Evolutionary conservation across 495 filamentous ascomycete species (phyloP).

Genomic region (Penicillium antarcticum): DNA sequence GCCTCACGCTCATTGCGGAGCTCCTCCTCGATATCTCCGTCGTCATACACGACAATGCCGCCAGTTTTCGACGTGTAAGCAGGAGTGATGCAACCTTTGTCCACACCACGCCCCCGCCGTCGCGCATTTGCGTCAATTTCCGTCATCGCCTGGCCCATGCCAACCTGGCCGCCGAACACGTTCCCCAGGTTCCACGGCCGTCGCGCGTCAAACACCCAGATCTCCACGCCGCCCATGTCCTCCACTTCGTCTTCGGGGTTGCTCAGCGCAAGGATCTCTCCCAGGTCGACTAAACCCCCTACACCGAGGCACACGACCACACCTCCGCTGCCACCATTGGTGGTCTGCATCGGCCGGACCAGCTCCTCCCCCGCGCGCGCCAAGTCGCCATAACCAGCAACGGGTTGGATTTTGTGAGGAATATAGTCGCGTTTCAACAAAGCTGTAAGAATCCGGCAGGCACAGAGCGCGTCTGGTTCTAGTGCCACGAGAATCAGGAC

Average conservation of each 20-base stretch:
- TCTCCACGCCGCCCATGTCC: conserved; percentile 72
- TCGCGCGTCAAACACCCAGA: conserved; percentile 90
- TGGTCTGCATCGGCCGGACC: conserved; percentile 77
- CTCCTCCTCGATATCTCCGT: conserved; percentile 95
- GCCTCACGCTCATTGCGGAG: conserved; percentile 69
- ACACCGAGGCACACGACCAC: conserved; percentile 90
- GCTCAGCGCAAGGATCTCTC: conserved; percentile 64
- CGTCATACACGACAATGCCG: conserved; percentile 89
- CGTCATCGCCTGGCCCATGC: conserved; percentile 41
- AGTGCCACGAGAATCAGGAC: conserved; percentile 92
- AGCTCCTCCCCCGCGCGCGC: conserved; percentile 70
- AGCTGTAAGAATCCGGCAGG: conserved; percentile 86
- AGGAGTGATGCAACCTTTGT: conserved; percentile 65
- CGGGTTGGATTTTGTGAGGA: conserved; percentile 94
- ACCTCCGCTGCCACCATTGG: conserved; percentile 75
- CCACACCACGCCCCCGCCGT: conserved; percentile 47
- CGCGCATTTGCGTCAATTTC: conserved; percentile 49
- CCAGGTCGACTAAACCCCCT: conserved; percentile 84
- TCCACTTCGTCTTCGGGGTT: conserved; percentile 51
- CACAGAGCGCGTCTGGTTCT: conserved; percentile 93
- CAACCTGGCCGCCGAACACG: conserved; percentile 73
- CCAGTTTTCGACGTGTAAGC: conserved; percentile 72
- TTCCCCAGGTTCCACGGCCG: conserved; percentile 94
- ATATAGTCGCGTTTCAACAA: conserved; percentile 96
- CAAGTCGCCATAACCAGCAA: conserved; percentile 89